These are phyloP conservation scores for Neurospora tetrasperma DNA, from an alignment of 495 filamentous ascomycete species.

Conservation along the genomic window DNA sequence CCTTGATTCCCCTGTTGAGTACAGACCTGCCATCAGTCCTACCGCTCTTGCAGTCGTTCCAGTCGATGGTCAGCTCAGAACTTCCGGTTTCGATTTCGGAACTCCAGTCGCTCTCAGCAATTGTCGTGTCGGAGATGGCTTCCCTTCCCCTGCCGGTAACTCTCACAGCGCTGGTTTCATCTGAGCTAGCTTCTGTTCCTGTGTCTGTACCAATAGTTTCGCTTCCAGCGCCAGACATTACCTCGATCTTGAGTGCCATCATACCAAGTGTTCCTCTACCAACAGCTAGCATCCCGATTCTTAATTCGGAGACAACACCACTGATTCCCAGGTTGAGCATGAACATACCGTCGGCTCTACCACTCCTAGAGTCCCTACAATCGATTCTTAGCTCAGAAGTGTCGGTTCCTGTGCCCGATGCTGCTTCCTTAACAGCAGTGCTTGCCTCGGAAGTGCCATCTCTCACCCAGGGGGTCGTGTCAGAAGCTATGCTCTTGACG, in stretches of 20 bases:
- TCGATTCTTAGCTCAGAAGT: slow-evolving; percentile 8
- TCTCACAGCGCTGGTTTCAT: neutral
- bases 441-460: slow-evolving; percentile 4
- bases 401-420: neutral
- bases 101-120: slow-evolving; percentile 1
- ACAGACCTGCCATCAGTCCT: slow-evolving; percentile 1
- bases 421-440: slow-evolving; percentile 1
- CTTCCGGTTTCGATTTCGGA: neutral
- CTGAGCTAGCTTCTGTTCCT: neutral
- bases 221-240: neutral
- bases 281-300: neutral
- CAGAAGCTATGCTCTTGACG: neutral
- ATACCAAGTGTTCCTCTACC: neutral
- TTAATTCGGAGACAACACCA: neutral
- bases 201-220: neutral
- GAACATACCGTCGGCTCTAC: slow-evolving; percentile 1
- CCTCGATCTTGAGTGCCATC: neutral
- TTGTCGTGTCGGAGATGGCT: slow-evolving; percentile 2
- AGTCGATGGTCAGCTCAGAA: slow-evolving; percentile 9
- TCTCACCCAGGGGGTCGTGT: neutral
- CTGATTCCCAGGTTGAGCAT: slow-evolving; percentile 2
- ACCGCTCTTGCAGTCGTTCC: slow-evolving; percentile 4
- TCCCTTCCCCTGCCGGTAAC: slow-evolving; percentile 3
- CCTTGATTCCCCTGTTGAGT: slow-evolving; percentile 3
- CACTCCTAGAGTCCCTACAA: slow-evolving; percentile 3